Base-by-base conservation (phyloP, 2,329 filamentous ascomycete species). In the Fulvia fulva region DNA sequence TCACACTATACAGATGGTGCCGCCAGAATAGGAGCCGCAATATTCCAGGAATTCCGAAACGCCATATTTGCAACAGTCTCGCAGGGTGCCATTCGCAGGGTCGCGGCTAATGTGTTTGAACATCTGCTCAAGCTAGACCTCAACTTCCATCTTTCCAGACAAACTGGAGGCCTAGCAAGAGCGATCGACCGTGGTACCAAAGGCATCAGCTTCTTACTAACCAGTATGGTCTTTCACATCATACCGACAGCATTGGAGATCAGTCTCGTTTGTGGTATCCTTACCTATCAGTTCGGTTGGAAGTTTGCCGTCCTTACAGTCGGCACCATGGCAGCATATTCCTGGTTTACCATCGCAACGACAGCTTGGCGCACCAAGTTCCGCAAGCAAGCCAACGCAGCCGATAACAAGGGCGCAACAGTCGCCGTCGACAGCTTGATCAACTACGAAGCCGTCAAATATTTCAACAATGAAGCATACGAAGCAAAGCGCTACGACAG, bases 401-500 rank as follows among this genome's bases (percentile, higher is more conserved):
- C 94, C 0, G 95, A 99, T 68, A 99, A 97, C 75, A 90, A 87
- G 71, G 94, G 91, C 0, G 95, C 93, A 0, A 97, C 93, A 0
- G 91, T 97, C 7, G 93, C 93, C 0, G 92, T 97, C 1, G 94
- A 99, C 76, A 96, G 92, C 0, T 79, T 99, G 52, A 96, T 99
- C 80, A 99, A 99, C 77, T 99, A 97, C 70, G 94, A 99, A 75
- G 93, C 95, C 14, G 94, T 99, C 71, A 99, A 99, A 71, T 96
- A 97, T 78, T 99, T 97, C 78, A 99, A 99, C 79, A 99, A 99
- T 70, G 95, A 99, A 71, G 90, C 89, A 65, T 97, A 91, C 65
- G 94, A 99, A 77, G 90, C 96, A 45, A 83, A 84, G 30, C 85
- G 94, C 44, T 99, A 99, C 73, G 92, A 97, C 74, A 85, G 87